phyloP scores from a whole-genome alignment of 805 yeast genomes.

The Wickerhamiella slavikovae region DNA sequence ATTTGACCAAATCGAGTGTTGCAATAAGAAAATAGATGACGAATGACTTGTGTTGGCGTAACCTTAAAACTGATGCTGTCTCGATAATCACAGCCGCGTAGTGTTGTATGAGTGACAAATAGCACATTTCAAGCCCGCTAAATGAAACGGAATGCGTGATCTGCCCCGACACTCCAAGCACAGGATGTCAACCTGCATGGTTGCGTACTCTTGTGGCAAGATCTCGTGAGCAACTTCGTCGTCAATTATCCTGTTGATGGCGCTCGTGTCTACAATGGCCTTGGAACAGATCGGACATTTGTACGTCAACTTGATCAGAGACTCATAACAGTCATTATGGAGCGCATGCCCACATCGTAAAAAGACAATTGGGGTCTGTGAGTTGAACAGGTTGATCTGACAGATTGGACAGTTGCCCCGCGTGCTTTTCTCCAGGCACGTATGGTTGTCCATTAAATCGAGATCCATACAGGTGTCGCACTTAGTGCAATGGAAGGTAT shows the following conservation, averaged over 20 bases:
- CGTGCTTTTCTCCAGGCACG: slow-evolving; percentile 70
- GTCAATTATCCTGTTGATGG: slow-evolving; percentile 72
- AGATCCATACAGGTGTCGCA: slow-evolving; percentile 81
- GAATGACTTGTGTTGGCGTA: too few relatives aligned
- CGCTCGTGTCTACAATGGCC: slow-evolving; percentile 70
- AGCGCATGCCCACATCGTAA: slow-evolving; percentile 92
- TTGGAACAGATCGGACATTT: slow-evolving; percentile 83
- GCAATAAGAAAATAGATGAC: too few relatives aligned
- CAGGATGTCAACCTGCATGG: slow-evolving; percentile 55
- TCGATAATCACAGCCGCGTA: too few relatives aligned
- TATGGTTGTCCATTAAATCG: slow-evolving; percentile 54
- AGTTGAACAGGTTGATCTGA: slow-evolving; percentile 73
- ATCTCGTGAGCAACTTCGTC: slow-evolving; percentile 58
- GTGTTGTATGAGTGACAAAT: slow-evolving; percentile 82
- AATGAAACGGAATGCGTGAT: slow-evolving; percentile 55
- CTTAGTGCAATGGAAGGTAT: slow-evolving; percentile 75
- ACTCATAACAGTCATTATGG: slow-evolving; percentile 67
- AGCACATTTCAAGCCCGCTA: slow-evolving; percentile 70
- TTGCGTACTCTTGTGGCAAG: slow-evolving; percentile 58
- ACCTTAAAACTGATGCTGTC: too few relatives aligned
- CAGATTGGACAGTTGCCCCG: slow-evolving; percentile 88
- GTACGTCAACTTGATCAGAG: slow-evolving; percentile 62
- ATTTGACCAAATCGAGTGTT: too few relatives aligned
- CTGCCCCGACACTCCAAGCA: slow-evolving; percentile 72
- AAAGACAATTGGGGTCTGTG: slow-evolving; percentile 64